Percentiles rank a stretch among this genome's conserved stretches.
These are phyloP conservation scores for Pythium apleroticum DNA, from an alignment of 352 stramenopile genomes.

Conservation along the genomic window DNA sequence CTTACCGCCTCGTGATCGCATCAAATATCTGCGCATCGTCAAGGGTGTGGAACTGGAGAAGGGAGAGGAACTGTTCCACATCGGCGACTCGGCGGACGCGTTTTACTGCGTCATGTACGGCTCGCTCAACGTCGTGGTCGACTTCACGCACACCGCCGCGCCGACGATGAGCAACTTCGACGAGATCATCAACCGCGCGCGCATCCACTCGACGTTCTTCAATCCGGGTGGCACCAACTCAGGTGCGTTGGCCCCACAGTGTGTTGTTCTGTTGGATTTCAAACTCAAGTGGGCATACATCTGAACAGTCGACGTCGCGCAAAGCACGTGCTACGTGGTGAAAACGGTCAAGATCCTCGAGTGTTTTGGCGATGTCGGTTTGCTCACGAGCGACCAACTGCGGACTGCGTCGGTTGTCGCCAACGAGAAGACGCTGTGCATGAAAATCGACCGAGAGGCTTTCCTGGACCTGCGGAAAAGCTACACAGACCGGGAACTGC, in stretches of 20 bases:
- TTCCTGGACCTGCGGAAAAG: conserved; percentile 62
- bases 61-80: conserved; percentile 65
- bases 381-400: conserved; percentile 54
- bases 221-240: conserved; percentile 47
- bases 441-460: conserved; percentile 66
- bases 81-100: conserved; percentile 64
- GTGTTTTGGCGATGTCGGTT: conserved; percentile 68
- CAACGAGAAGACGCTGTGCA: conserved; percentile 62
- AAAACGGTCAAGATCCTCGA: conserved; percentile 62
- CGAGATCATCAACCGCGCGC: conserved; percentile 66
- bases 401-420: conserved; percentile 70
- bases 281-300: too few species aligned
- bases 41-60: conserved; percentile 66
- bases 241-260: conserved; percentile 21
- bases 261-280: too few species aligned
- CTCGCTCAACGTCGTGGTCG: conserved; percentile 69
- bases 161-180: conserved; percentile 73
- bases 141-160: conserved; percentile 63
- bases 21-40: conserved; percentile 60
- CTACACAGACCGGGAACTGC: conserved; percentile 52
- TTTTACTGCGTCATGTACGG: conserved; percentile 83
- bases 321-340: conserved; percentile 60
- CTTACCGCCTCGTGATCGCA: conserved; percentile 45
- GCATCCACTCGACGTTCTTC: conserved; percentile 65
- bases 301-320: conserved; percentile 22